Percentiles rank a stretch among this genome's conserved stretches.
These are phyloP conservation scores for Trichosporon coremiiforme DNA, from an alignment of 1,284 basidiomycete species.

Conservation along the genomic window DNA sequence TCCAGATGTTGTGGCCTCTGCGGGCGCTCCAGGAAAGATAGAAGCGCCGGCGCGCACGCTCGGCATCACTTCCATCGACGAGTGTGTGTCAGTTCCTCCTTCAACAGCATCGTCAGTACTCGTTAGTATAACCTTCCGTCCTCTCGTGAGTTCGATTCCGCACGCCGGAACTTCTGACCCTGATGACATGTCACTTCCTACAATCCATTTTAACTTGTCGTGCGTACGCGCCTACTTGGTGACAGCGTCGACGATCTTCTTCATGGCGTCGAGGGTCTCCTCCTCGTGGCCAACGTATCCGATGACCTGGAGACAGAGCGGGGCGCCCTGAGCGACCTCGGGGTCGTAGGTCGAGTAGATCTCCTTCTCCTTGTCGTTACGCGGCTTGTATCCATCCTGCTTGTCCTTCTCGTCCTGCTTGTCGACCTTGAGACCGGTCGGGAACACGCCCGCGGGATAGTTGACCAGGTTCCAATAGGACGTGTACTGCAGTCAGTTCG, in stretches of 20 bases:
- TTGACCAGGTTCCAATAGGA: conserved; percentile 69
- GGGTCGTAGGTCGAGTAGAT: conserved; percentile 38
- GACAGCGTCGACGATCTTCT: conserved; percentile 21
- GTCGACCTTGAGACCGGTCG: conserved; percentile 65
- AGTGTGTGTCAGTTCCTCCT: no score
- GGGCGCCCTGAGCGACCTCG: conserved; percentile 20
- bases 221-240: not conserved
- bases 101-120: no score
- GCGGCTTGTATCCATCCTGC: conserved; percentile 57
- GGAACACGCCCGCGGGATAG: conserved; percentile 68
- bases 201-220: not conserved
- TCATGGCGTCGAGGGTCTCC: conserved; percentile 24
- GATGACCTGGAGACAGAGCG: conserved; percentile 29
- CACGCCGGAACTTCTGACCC: not conserved
- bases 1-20: no score
- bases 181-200: not conserved
- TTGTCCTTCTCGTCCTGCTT: conserved; percentile 43
- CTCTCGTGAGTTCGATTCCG: not conserved
- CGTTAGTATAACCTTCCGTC: not conserved
- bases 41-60: no score
- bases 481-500: conserved; percentile 59
- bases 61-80: no score
- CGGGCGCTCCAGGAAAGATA: no score
- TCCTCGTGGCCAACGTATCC: conserved; percentile 30
- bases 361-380: conserved; percentile 55